Evolutionary conservation across 2,329 filamentous ascomycete genomes (phyloP).

Genomic region (Aspergillus alliaceus): DNA sequence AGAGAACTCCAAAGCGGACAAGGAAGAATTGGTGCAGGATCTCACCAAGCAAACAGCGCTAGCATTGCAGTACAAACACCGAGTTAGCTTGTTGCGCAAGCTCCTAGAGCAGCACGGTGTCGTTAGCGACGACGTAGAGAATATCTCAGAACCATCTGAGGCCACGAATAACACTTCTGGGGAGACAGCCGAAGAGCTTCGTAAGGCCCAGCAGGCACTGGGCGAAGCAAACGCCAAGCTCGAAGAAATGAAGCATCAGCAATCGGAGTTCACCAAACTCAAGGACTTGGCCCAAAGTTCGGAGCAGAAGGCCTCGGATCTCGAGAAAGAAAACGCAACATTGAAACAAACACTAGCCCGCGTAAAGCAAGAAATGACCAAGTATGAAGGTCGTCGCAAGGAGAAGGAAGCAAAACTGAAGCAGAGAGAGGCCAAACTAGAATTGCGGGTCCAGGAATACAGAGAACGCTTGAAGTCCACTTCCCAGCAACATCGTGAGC

Average conservation of each 20-base stretch:
- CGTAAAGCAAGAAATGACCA: slow-evolving; percentile 44
- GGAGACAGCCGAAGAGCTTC: slow-evolving; percentile 27
- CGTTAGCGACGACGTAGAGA: slow-evolving; percentile 28
- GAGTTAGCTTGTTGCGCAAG: slow-evolving; percentile 38
- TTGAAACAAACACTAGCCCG: slow-evolving; percentile 43
- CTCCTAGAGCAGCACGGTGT: slow-evolving; percentile 41
- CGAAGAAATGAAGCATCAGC: slow-evolving; percentile 32
- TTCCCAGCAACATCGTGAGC: slow-evolving; percentile 36
- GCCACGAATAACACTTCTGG: slow-evolving; percentile 14
- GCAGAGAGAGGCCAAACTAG: slow-evolving; percentile 40
- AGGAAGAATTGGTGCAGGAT: slow-evolving; percentile 43
- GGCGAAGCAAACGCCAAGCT: slow-evolving; percentile 36
- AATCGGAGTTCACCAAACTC: slow-evolving; percentile 35
- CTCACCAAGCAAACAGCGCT: slow-evolving; percentile 46
- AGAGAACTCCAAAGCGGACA: slow-evolving; percentile 31
- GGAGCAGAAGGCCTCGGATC: slow-evolving; percentile 41
- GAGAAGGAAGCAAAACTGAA: slow-evolving; percentile 44
- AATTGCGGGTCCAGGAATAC: slow-evolving; percentile 41
- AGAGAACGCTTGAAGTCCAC: slow-evolving; percentile 38
- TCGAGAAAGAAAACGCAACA: slow-evolving; percentile 42
- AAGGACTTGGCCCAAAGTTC: slow-evolving; percentile 38
- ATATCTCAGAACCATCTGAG: slow-evolving; percentile 21
- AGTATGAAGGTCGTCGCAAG: slow-evolving; percentile 44
- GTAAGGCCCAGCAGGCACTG: slow-evolving; percentile 34
- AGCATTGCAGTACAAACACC: slow-evolving; percentile 46